Conservation (phyloP, 1,284 basidiomycete species). For the Moesziomyces parantarcticus region DNA sequence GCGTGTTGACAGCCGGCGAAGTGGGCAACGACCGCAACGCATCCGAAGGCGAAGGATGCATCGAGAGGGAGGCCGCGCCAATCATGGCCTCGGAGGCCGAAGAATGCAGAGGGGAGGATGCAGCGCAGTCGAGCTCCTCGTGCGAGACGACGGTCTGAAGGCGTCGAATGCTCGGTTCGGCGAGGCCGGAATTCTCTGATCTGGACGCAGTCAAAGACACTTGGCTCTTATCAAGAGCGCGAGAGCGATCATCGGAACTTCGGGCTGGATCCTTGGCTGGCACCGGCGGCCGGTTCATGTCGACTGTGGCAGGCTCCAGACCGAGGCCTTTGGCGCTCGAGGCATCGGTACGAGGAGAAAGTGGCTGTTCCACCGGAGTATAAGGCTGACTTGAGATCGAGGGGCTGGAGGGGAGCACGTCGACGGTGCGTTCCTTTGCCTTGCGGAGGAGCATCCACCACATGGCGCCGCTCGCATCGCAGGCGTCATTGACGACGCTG, state of each 20-base stretch:
- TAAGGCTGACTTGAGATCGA: constrained; percentile 1
- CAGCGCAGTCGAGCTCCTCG: constrained; percentile 31
- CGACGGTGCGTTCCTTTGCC: constrained; percentile 72
- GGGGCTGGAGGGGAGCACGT: constrained; percentile 5
- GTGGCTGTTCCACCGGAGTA: neutral
- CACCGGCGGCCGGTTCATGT: constrained; percentile 21
- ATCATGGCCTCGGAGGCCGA: constrained; percentile 18
- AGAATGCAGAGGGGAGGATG: constrained; percentile 2
- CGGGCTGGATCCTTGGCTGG: constrained; percentile 41
- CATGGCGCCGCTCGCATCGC: constrained; percentile 87
- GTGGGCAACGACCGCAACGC: constrained; percentile 4
- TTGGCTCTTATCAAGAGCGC: constrained; percentile 4
- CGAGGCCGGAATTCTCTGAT: constrained; percentile 22
- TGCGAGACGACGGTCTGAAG: constrained; percentile 46
- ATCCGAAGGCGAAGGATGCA: constrained; percentile 3
- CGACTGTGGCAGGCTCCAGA: neutral
- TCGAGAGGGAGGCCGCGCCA: neutral
- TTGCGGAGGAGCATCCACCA: constrained; percentile 96
- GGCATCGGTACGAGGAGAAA: neutral
- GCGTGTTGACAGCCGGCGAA: constrained; percentile 5
- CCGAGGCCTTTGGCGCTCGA: neutral
- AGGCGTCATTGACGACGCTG: constrained; percentile 88
- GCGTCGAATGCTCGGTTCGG: constrained; percentile 22
- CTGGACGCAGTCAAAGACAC: constrained; percentile 15
- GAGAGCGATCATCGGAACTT: constrained; percentile 18